Evolutionary conservation across 345 rosid species (phyloP).

Genomic region (Pistacia atlantica): DNA sequence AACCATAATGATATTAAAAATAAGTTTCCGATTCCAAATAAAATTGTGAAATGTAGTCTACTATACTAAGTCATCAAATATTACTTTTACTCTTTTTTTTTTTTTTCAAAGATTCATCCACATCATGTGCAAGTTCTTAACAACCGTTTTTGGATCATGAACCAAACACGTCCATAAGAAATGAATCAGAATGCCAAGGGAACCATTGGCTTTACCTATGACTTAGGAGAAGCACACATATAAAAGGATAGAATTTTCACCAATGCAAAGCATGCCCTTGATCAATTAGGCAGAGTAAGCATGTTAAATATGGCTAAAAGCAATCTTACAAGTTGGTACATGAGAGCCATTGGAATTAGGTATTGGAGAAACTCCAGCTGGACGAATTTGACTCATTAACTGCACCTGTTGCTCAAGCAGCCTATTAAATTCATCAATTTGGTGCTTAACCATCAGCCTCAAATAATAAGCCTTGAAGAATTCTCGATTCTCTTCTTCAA

Average conservation of each 20-base stretch:
- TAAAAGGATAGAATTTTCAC: neutral
- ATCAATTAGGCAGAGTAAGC: neutral
- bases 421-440: conserved; percentile 89
- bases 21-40: neutral
- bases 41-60: too few relatives aligned
- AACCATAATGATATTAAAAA: too few relatives aligned
- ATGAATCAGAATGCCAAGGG: neutral
- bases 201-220: neutral
- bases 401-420: conserved; percentile 90
- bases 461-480: conserved; percentile 92
- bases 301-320: conserved; percentile 5
- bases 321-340: conserved; percentile 66
- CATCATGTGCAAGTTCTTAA: too few relatives aligned
- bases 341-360: conserved; percentile 80
- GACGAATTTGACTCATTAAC: conserved; percentile 76
- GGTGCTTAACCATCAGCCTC: conserved; percentile 88
- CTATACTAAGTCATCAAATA: neutral
- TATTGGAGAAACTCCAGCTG: conserved; percentile 56
- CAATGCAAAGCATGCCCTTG: neutral
- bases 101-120: too few relatives aligned
- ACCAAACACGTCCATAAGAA: neutral
- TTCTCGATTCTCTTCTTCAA: conserved; percentile 93
- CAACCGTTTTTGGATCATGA: too few relatives aligned
- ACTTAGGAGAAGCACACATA: neutral
- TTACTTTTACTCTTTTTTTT: neutral